These are phyloP conservation scores for Claviceps digitariae DNA, from an alignment of 2,329 filamentous ascomycete species.

Conservation along the genomic window DNA sequence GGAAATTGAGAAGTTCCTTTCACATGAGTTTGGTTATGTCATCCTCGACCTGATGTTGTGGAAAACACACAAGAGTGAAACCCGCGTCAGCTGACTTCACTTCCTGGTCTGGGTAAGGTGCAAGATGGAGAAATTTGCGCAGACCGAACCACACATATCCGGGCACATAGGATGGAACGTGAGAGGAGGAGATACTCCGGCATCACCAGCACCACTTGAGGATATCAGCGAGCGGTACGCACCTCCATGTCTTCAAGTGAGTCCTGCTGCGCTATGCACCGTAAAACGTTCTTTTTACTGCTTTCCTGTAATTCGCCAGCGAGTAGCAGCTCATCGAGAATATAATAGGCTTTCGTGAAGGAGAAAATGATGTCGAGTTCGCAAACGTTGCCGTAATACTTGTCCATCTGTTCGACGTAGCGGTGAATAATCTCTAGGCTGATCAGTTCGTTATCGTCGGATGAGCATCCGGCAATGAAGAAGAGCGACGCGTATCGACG, in stretches of 20 bases:
- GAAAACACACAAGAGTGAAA: conserved; percentile 21
- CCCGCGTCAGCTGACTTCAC: conserved; percentile 16
- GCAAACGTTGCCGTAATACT: conserved; percentile 99
- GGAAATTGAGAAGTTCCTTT: conserved; percentile 8
- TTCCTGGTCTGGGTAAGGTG: conserved; percentile 7
- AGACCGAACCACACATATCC: not conserved
- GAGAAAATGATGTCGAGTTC: conserved; percentile 99
- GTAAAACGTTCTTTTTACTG: conserved; percentile 96
- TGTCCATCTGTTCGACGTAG: conserved; percentile 99
- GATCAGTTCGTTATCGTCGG: conserved; percentile 97
- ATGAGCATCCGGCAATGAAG: conserved; percentile 95
- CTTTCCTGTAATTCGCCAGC: conserved; percentile 97
- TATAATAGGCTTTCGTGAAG: conserved; percentile 99
- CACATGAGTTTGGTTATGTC: conserved; percentile 87
- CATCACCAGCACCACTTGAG: conserved; percentile 5
- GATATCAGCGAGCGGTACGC: conserved; percentile 29
- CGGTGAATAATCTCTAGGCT: conserved; percentile 97
- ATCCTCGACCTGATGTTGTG: conserved; percentile 56
- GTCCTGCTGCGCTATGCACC: conserved; percentile 94
- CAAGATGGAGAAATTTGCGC: not conserved
- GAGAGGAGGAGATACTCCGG: not conserved
- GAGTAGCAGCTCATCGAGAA: conserved; percentile 87
- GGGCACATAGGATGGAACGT: not conserved
- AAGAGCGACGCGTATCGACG: conserved; percentile 97
- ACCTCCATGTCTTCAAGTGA: conserved; percentile 99